Evolutionary conservation across 768 basidiomycete species (phyloP), one percentile per base, ranked within the genome.

Genomic region (Mycena metata): DNA sequence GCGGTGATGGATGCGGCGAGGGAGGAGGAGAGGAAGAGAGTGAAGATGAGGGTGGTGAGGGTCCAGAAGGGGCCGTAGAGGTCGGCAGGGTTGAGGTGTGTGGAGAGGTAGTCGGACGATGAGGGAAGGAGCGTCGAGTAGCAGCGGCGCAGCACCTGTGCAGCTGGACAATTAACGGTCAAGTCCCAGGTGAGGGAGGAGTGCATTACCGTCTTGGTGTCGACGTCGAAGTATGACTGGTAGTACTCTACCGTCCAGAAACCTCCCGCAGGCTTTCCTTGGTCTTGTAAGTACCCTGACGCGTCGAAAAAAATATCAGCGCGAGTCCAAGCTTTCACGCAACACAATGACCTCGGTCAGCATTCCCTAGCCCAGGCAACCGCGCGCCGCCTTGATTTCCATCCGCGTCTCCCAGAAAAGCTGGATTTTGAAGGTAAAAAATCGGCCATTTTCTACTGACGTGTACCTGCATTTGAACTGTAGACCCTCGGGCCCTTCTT

Each of bases 11-110:
- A 95, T 17, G 94, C 90, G 10, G 92, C 94, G 43, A 99, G 90
- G 39, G 94, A 96, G 2, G 97, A 98, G 26, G 93, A 96, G 65
- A 98, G 89, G 83, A 96, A 98, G 66, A 98, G 89, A 0, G 91
- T 86, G 76, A 99, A 95, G 49, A 98, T 92, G 69, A 99, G 89
- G 0, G 97, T 99, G 1, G 96, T 97, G 42, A 98, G 87, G 0
- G 96, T 95, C 97, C 97, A 99, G 83, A 99, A 98, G 1, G 97
- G 96, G 0, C 96, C 96, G 76, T 94, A 92, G 45, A 94, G 87
- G 76, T 94, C 93, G 46, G 90, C 84, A 47, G 91, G 91, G 60
- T 84, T 86, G 39, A 91, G 84, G 66, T 91, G 88, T 15, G 86
- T 85, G 6, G 89, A 83, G 57, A 89, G 84, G 75, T 89, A 94